A percentile compares a stretch with the other conserved stretches of the same genome.
phyloP scores from a whole-genome alignment of 495 filamentous ascomycete genomes.

The Neurospora sp. region DNA sequence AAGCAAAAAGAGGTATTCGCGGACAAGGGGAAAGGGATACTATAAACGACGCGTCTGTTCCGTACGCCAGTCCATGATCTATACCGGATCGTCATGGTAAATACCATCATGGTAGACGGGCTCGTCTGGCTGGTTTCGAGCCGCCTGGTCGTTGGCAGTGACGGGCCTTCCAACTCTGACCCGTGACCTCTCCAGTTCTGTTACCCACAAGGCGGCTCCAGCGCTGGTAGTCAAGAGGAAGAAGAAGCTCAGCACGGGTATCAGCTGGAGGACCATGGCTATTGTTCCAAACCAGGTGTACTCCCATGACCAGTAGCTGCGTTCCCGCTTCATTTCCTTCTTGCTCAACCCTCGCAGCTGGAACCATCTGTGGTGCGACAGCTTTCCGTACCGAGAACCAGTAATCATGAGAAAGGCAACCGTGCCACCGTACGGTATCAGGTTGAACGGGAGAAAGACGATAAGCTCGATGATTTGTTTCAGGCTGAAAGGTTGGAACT shows the following conservation, averaged over 20 bases:
- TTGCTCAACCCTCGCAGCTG: constrained; percentile 63
- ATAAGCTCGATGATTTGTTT: constrained; percentile 72
- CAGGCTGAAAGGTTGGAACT: constrained; percentile 58
- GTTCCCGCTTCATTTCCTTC: constrained; percentile 51
- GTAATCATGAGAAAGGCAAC: constrained; percentile 67
- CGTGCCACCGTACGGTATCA: constrained; percentile 79
- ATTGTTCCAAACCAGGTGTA: constrained; percentile 49
- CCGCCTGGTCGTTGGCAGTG: constrained; percentile 8
- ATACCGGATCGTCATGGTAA: constrained; percentile 23
- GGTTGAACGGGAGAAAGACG: constrained; percentile 73
- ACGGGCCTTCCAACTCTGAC: constrained; percentile 15
- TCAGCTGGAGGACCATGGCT: constrained; percentile 53
- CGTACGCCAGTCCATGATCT: background rate
- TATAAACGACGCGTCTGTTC: background rate
- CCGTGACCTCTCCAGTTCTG: constrained; percentile 33
- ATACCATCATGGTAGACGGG: constrained; percentile 17
- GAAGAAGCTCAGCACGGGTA: constrained; percentile 77
- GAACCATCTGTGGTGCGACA: constrained; percentile 64
- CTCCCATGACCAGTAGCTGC: constrained; percentile 59
- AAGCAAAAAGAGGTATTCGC: background rate
- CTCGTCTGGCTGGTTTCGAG: constrained; percentile 6
- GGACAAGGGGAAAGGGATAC: background rate
- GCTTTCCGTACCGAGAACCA: constrained; percentile 46
- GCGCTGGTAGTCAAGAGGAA: constrained; percentile 72
- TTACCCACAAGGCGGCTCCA: constrained; percentile 82